Base-by-base conservation (phyloP, 495 filamentous ascomycete species). In the Lichina pygmaea region DNA sequence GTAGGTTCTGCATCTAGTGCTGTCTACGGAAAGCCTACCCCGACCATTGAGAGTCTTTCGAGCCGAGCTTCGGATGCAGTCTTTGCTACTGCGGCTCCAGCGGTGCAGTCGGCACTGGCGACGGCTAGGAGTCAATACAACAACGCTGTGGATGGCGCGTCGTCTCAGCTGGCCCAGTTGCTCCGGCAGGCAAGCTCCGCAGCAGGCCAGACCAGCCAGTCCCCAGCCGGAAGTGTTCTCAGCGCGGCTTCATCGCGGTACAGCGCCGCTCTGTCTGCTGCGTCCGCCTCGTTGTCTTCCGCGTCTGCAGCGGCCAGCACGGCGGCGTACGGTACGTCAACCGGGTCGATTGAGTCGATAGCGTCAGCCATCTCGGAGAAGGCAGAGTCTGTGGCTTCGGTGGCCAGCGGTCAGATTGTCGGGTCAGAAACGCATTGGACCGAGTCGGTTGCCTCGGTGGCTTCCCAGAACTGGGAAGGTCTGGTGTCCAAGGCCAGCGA, bases 401-500 rank as follows among this genome's bases (percentile, higher is more conserved):
- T 50, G 11, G 61, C 54, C 8, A 60, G 56, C 48, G 53, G 56
- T 12, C 51, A 60, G 57, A 42, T 64, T 54, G 45, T 65, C 61
- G 54, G 67, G 49, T 49, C 54, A 12, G 62, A 64, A 45, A 65
- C 62, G 6, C 62, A 60, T 13, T 61, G 57, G 57, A 55, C 57
- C 31, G 61, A 64, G 49, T 59, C 61, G 8, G 51, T 63, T 33
- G 65, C 67, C 10, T 70, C 64, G 46, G 62, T 66, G 51, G 69
- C 66, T 9, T 65, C 63, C 17, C 58, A 64, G 31, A 72, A 72
- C 50, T 86, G 78, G 78, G 76, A 83, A 44, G 62, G 57, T 7
- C 53, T 82, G 0, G 60, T 86, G 44, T 69, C 70, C 34, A 70
- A 70, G 49, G 75, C 77, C 32, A 80, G 74, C 60, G 61, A 69